A percentile compares a stretch with the other conserved stretches of the same genome.
phyloP scores from a whole-genome alignment of 306 rosid genomes.

The Lupinus albus region DNA sequence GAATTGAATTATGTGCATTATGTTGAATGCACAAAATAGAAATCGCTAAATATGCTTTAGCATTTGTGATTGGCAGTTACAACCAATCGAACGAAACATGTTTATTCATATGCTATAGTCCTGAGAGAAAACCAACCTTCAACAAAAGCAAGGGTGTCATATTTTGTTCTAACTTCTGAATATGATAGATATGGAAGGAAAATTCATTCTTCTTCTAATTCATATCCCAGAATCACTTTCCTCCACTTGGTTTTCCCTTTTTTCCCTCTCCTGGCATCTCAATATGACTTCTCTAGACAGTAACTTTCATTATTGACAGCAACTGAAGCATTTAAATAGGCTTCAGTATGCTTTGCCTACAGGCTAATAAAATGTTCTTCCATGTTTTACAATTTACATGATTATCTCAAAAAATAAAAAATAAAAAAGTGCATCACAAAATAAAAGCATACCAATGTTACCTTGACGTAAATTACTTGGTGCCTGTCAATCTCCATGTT shows the following conservation, averaged over 20 bases:
- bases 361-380: background rate
- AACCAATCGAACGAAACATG: background rate
- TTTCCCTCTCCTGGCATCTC: background rate
- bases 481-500: conserved; percentile 18
- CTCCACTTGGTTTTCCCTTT: background rate
- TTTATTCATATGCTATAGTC: background rate
- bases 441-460: background rate
- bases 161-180: background rate
- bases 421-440: background rate
- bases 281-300: background rate
- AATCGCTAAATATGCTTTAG: background rate
- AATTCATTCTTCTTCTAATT: background rate
- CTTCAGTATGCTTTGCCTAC: background rate
- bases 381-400: conserved; percentile 5
- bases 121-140: conserved; percentile 15
- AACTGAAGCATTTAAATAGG: background rate
- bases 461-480: background rate
- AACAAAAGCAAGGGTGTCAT: conserved; percentile 2
- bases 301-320: background rate
- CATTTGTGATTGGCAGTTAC: conserved; percentile 8
- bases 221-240: background rate
- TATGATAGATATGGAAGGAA: background rate
- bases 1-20: background rate
- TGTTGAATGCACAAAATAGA: background rate
- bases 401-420: background rate